Conservation (phyloP, 148 eudicot species). For the Arbutus unedo region DNA sequence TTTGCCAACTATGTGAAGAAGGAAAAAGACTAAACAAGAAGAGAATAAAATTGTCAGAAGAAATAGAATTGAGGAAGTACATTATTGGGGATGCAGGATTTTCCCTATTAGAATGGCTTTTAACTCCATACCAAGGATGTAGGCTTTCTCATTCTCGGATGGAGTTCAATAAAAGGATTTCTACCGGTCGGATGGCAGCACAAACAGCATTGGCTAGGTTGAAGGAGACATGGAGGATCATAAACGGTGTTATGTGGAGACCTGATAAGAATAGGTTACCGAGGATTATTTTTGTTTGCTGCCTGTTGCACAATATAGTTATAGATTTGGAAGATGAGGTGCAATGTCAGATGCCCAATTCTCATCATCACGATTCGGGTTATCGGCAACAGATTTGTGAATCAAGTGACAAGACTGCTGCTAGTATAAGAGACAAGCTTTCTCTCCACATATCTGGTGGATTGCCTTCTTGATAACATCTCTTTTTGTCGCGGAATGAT, state of each 20-base stretch:
- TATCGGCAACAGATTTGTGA: slow-evolving; percentile 24
- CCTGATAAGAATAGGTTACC: slow-evolving; percentile 35
- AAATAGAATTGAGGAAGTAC: slow-evolving; percentile 26
- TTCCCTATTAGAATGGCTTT: slow-evolving; percentile 33
- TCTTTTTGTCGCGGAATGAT: background rate
- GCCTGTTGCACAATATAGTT: slow-evolving; percentile 37
- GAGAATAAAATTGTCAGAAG: slow-evolving; percentile 18
- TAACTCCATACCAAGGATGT: slow-evolving; percentile 33
- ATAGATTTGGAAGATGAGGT: slow-evolving; percentile 31
- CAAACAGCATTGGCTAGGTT: slow-evolving; percentile 29
- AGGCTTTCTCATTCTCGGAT: slow-evolving; percentile 19
- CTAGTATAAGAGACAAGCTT: slow-evolving; percentile 22
- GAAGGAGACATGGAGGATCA: slow-evolving; percentile 39
- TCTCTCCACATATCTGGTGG: slow-evolving; percentile 18
- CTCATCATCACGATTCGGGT: slow-evolving; percentile 22
- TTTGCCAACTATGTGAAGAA: slow-evolving; percentile 26
- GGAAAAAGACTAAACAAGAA: slow-evolving; percentile 31
- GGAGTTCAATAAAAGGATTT: slow-evolving; percentile 21
- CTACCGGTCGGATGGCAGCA: slow-evolving; percentile 24
- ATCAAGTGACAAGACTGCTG: slow-evolving; percentile 16
- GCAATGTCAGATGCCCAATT: slow-evolving; percentile 9
- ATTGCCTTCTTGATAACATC: slow-evolving; percentile 15
- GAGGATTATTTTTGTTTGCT: slow-evolving; percentile 33
- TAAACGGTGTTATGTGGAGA: slow-evolving; percentile 36
- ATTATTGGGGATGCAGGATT: slow-evolving; percentile 32